Evolutionary conservation across 177 flowering plant species (phyloP), one percentile per base, ranked within the genome.

Genomic region (Telopea speciosissima): DNA sequence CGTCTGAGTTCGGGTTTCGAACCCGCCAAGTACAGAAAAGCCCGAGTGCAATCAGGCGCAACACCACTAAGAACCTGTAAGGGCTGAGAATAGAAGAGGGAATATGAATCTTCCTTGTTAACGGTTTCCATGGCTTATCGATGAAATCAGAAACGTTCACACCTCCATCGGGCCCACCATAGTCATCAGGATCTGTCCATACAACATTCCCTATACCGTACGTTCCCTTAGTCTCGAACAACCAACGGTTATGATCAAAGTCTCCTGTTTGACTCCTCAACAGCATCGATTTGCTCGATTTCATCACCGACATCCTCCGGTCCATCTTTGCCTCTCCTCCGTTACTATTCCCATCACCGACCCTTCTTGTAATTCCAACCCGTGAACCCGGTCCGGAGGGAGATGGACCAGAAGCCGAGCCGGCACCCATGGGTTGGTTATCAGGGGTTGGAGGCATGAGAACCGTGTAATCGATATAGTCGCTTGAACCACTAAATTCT

Each of bases 61-160:
- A 0, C 45, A 73, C 74, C 14, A 89, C 78, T 40, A 89, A 66
- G n/a, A 89, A 58, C 79, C 96, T 90, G 84, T 71, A 93, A 70
- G 98, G 98, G 75, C 97, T 93, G 60, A 93, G 85, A 42, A 90
- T 60, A 7, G 62, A 83, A 0, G 89, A 24, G 0, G 92, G 87
- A 26, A 89, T 73, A n/a, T 67, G 73, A 24, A 90, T 24, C 72
- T 93, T 93, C 70, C 98, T 78, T 0, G 98, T 88, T 68, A 93
- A 85, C 0, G 98, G 98, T 73, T 91, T 91, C 98, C 97, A 93
- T 6, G 98, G 96, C 80, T 90, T 93, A 75, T 93, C 98, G 84
- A 91, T 74, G 59, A 93, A 91, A 83, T 91, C 97, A n/a, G 82
- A 45, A 85, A 86, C 85, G 67, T 79, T 79, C 71, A 90, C 69